Base-by-base conservation (phyloP, 306 rosid genomes). In the Cucurbita maxima region DNA sequence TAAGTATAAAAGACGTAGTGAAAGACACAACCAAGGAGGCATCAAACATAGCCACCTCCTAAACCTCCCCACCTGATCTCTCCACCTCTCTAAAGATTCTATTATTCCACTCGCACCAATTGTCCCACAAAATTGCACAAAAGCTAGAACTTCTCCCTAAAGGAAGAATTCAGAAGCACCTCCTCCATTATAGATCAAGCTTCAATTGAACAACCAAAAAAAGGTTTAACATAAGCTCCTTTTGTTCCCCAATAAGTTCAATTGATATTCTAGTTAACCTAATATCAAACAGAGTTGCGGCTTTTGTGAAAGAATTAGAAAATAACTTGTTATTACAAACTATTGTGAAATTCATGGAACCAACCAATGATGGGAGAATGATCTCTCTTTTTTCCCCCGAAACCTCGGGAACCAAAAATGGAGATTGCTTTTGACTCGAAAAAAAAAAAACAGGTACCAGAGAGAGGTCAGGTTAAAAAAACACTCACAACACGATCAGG, bases 401-500 rank as follows among this genome's bases (percentile, higher is more conserved):
- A 61, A 1, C 47, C 12, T 3, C 13, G 14, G 25, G 70, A 5
- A 3, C 3, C 70, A 14, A 19, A 67, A 67, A 20, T 10, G 19
- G n/a, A 48, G 58, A 47, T 25, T 12, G 22, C 13, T 68, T 51
- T 47, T 13, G 7, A 45, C 57, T 22, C 7, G 14, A 16, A 68
- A 14, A 76, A 67, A 76, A 67, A 48, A 54, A 40, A 60, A 22
- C 44, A 79, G 84, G 78, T 75, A 81, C 87, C 62, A 79, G 66
- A 73, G 40, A 64, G 10, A 5, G 25, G 52, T 37, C 4, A 38
- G 51, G 66, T 37, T 44, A 18, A 5, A 10, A 16, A 81, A 12
- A 57, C 62, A 85, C 97, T 83, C 69, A 95, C 99, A 52, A 91
- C 79, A 78, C 97, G 97, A 91, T 95, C 97, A 15, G 89, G 66